These are phyloP conservation scores for Fusarium longipes DNA, from an alignment of 2,329 filamentous ascomycete genomes.

Conservation along the genomic window DNA sequence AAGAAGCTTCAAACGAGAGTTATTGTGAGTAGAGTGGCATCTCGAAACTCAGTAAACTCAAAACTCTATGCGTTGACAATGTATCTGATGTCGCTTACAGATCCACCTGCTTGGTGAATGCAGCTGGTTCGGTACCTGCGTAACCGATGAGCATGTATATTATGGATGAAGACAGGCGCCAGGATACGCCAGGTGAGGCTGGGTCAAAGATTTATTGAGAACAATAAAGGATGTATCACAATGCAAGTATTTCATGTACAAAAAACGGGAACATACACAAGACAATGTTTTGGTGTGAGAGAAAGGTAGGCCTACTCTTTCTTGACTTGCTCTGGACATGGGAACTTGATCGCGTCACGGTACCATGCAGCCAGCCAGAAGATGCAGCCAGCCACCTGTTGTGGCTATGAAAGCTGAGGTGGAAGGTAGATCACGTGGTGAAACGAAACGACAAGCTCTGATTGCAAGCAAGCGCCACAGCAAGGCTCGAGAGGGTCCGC, in stretches of 20 bases:
- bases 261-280: background rate
- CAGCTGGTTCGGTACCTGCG: conserved; percentile 15
- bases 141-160: conserved; percentile 23
- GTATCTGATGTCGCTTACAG: conserved; percentile 28
- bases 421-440: conserved; percentile 24
- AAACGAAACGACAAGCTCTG: conserved; percentile 33
- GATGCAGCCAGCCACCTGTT: conserved; percentile 18
- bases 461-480: conserved; percentile 28
- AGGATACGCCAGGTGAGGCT: background rate
- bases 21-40: conserved; percentile 28
- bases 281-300: conserved; percentile 27
- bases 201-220: background rate
- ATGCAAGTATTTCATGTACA: conserved; percentile 4
- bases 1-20: background rate
- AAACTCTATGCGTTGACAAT: conserved; percentile 13
- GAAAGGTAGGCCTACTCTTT: conserved; percentile 18
- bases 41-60: conserved; percentile 18
- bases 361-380: conserved; percentile 32
- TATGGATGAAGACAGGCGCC: background rate
- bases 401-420: conserved; percentile 6
- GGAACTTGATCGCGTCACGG: conserved; percentile 31
- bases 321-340: conserved; percentile 32
- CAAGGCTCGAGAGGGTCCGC: conserved; percentile 32
- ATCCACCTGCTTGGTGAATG: conserved; percentile 31
- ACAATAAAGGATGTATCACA: background rate